Evolutionary conservation across 2,329 filamentous ascomycete species (phyloP), one percentile per base, ranked within the genome.

Genomic region (Ophiostoma angusticollis): DNA sequence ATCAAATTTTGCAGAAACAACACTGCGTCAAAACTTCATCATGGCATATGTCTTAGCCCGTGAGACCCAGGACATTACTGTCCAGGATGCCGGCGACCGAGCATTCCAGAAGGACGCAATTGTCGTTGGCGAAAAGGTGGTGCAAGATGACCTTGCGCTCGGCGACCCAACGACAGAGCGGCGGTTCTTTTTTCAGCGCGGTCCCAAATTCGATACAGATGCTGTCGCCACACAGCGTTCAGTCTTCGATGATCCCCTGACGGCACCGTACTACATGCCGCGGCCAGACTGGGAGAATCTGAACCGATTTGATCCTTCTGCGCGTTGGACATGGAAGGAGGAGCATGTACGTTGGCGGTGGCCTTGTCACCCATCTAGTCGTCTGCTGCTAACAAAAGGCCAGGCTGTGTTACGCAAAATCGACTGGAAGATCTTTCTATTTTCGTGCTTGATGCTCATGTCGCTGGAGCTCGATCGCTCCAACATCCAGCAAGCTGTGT

Each of bases 381-480:
- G n/a, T n/a, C n/a, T n/a, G n/a, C n/a, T n/a, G n/a, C n/a, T n/a
- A n/a, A n/a, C n/a, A n/a, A n/a, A n/a, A n/a, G n/a, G n/a, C n/a
- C 52, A 48, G 11, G 9, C 30, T 31, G 51, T 57, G 35, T 34
- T 58, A 9, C 48, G 32, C 21, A 25, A 35, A 13, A 35, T 51
- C 1, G 58, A 60, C 24, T 45, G 60, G 4, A 48, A 50, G 0
- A 49, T 37, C 21, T 22, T 27, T 6, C 11, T n/a, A 59, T 35
- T 44, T 47, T 13, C 60, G 51, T 54, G 52, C 28, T 14, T 54
- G 19, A 58, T 59, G 56, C 58, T 58, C 41, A 55, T 59, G 17
- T 53, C 53, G 1, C 49, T 61, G 6, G 55, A 60, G 31, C 49
- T 61, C 9, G 54, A 61, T 32, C 52, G 58, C 9, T 52, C 52